Percentiles rank a stretch among this genome's conserved stretches.
phyloP scores from a whole-genome alignment of 331 rosid species.

The Quercus tomentella region DNA sequence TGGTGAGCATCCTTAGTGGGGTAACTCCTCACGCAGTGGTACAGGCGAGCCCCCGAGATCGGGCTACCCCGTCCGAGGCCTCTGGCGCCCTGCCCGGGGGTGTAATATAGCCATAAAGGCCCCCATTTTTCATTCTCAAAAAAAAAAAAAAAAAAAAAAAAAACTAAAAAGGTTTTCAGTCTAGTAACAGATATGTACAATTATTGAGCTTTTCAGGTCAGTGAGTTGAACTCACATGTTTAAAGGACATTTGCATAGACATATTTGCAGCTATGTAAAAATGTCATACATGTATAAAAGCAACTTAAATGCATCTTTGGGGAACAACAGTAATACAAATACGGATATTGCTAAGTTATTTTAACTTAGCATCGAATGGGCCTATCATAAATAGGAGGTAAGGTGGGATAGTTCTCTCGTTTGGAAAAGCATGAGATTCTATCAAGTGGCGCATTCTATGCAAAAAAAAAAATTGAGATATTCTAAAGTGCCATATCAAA shows the following conservation, averaged over 20 bases:
- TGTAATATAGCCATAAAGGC: too few relatives aligned
- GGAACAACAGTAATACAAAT: neutral
- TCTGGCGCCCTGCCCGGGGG: too few relatives aligned
- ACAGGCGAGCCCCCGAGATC: too few relatives aligned
- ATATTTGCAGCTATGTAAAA: neutral
- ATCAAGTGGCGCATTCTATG: too few relatives aligned
- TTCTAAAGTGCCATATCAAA: too few relatives aligned
- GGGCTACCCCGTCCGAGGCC: too few relatives aligned
- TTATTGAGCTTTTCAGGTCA: neutral
- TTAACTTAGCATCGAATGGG: slow-evolving; percentile 40
- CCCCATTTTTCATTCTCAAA: too few relatives aligned
- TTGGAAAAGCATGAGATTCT: too few relatives aligned
- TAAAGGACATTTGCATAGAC: neutral
- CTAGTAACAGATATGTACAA: neutral
- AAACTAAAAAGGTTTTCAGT: neutral
- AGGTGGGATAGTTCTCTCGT: slow-evolving; percentile 65
- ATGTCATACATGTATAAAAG: neutral
- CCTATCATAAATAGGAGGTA: slow-evolving; percentile 71
- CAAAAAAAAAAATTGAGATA: too few relatives aligned
- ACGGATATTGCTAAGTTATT: neutral
- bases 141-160: too few relatives aligned
- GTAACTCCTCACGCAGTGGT: too few relatives aligned
- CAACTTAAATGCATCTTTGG: neutral
- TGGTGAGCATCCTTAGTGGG: too few relatives aligned
- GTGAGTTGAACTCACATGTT: neutral